phyloP scores from a whole-genome alignment of 176 grass and related monocot genomes.

The Carex parvula region DNA sequence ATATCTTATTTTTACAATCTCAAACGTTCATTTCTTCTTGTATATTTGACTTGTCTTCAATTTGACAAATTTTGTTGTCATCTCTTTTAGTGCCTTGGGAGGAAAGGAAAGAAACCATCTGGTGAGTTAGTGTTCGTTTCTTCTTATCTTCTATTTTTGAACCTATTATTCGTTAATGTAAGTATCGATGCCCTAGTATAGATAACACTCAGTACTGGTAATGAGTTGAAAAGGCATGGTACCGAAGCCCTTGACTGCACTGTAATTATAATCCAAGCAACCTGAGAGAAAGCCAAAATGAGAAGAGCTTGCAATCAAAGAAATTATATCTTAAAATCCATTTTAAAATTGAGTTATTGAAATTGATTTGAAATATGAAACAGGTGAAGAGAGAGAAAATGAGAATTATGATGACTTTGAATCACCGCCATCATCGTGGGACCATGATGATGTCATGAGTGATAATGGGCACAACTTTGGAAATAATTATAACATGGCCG shows the following conservation, averaged over 20 bases:
- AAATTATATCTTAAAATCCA: not conserved
- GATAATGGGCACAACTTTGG: constrained; percentile 56
- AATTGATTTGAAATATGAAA: constrained; percentile 18
- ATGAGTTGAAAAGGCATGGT: not conserved
- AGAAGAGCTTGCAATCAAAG: not conserved
- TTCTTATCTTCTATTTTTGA: constrained; percentile 24
- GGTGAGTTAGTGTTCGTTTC: constrained; percentile 38
- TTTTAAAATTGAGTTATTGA: not conserved
- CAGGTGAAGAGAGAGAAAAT: constrained; percentile 42
- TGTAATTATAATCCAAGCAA: not conserved
- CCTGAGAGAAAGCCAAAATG: not conserved
- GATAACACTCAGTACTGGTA: not conserved
- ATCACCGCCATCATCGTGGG: constrained; percentile 51
- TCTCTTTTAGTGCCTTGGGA: constrained; percentile 56
- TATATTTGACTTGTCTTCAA: not conserved
- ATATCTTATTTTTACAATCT: constrained; percentile 16
- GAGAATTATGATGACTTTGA: constrained; percentile 31
- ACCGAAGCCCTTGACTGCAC: not conserved
- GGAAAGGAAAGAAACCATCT: constrained; percentile 51
- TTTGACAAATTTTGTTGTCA: constrained; percentile 30
- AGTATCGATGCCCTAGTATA: not conserved
- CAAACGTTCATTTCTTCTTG: not conserved
- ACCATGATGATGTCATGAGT: constrained; percentile 46
- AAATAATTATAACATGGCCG: constrained; percentile 44
- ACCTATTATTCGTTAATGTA: constrained; percentile 12